A percentile compares a stretch with the other conserved stretches of the same genome.
Evolutionary conservation across 306 rosid genomes (phyloP).

Genomic region (Cicer arietinum): DNA sequence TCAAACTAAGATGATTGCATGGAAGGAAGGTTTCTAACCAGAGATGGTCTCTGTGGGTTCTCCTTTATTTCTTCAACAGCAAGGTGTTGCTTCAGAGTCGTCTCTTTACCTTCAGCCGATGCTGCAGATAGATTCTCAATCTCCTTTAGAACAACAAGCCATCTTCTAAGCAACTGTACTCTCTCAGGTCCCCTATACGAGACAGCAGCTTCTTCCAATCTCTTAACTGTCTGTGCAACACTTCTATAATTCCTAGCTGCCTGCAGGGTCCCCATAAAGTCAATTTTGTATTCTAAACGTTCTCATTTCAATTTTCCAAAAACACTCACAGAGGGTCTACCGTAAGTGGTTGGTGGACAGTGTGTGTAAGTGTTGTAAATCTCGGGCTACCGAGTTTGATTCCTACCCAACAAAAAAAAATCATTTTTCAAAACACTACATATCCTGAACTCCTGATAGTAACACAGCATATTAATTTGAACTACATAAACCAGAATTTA

Average conservation of each 20-base stretch:
- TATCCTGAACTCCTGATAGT: background rate
- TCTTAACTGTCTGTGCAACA: slow-evolving; percentile 63
- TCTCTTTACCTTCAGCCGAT: slow-evolving; percentile 61
- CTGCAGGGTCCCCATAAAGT: slow-evolving; percentile 49
- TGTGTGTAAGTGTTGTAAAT: too few species aligned
- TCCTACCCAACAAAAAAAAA: too few species aligned
- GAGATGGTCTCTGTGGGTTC: slow-evolving; percentile 66
- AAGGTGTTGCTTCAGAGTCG: slow-evolving; percentile 59
- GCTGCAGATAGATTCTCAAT: slow-evolving; percentile 59
- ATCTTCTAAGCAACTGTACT: slow-evolving; percentile 75
- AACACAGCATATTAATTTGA: slow-evolving; percentile 6
- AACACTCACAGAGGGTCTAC: too few species aligned
- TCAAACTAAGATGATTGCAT: background rate
- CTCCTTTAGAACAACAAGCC: slow-evolving; percentile 88
- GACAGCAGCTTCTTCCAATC: slow-evolving; percentile 93
- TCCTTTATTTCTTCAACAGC: slow-evolving; percentile 67
- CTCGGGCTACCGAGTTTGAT: too few species aligned
- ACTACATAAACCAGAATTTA: background rate
- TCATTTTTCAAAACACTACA: background rate
- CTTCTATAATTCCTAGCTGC: slow-evolving; percentile 74
- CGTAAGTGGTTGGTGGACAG: too few species aligned
- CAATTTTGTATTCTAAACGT: background rate
- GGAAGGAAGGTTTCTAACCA: slow-evolving; percentile 56
- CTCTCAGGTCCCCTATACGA: slow-evolving; percentile 77
- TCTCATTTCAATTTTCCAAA: background rate